These are phyloP conservation scores for Cryptomeria japonica DNA, from an alignment of 75 land plant species.

Conservation along the genomic window DNA sequence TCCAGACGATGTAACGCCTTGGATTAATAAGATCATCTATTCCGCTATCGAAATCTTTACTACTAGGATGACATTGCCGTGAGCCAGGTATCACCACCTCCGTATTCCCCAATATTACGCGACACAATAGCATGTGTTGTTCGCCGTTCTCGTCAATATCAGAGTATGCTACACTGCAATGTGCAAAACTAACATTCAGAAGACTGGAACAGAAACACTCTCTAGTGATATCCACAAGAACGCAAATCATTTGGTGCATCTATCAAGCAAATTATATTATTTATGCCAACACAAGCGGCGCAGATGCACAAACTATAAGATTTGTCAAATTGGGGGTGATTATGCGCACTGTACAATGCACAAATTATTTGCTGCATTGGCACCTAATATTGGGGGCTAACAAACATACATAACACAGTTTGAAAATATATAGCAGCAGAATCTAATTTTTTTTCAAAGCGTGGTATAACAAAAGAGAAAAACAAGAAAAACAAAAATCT, in stretches of 20 bases:
- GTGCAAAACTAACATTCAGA: neutral
- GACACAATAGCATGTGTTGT: constrained; percentile 59
- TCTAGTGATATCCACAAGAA: constrained; percentile 42
- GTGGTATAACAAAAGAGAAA: neutral
- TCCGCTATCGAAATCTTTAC: constrained; percentile 45
- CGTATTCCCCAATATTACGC: constrained; percentile 39
- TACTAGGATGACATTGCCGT: constrained; percentile 41
- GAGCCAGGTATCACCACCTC: constrained; percentile 47
- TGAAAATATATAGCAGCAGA: constrained; percentile 18
- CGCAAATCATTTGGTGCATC: constrained; percentile 23
- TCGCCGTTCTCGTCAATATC: constrained; percentile 70
- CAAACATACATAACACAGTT: constrained; percentile 38
- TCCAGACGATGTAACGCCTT: constrained; percentile 45
- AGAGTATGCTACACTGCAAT: constrained; percentile 32
- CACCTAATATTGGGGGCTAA: no score
- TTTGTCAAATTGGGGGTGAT: no score
- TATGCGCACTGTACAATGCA: no score
- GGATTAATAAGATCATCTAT: constrained; percentile 40
- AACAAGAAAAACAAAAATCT: no score
- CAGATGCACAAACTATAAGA: no score
- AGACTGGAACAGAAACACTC: constrained; percentile 25
- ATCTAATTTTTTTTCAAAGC: no score
- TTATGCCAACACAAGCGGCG: no score
- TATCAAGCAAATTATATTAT: no score
- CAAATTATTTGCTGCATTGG: no score